Evolutionary conservation across 306 rosid genomes (phyloP), one percentile per base, ranked within the genome.

Genomic region (Boehmeria nivea): DNA sequence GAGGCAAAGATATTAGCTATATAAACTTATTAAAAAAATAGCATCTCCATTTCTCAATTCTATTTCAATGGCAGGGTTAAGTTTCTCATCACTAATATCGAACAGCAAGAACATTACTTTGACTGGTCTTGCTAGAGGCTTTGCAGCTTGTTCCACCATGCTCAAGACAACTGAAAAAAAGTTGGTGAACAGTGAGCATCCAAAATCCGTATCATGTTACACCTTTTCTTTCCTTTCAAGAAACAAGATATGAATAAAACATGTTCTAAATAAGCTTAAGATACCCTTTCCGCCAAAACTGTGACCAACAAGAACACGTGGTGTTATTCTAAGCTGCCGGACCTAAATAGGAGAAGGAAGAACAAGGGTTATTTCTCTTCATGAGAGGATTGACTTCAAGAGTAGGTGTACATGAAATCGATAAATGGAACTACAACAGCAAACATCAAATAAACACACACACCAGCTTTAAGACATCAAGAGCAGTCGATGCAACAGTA

Each of bases 101-200:
- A 12, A 54, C 6, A 22, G 51, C 23, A 28, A 49, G 45, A 45
- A 34, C 61, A 88, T 73, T 82, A 87, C 95, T 68, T 57, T 82
- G 63, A 91, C 98, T 58, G 98, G 98, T 46, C 93, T 87, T 24
- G 95, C 93, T 67, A 91, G 93, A 71, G 98, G 96, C 62, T 91
- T 91, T 59, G 95, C 95, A 66, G 98, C 96, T 80, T 91, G 96
- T 70, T 91, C 95, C 63, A 78, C 96, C 96, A 87, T 91, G 81
- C 98, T 84, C 62, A 91, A 69, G 73, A 52, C 95, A 82, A 87
- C 98, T 91, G 71, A 68, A 14, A 51, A 43, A 51, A 68, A 73
- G 55, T 66, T 51, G 51, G 45, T 65, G 74, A 34, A 52, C 43
- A 44, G 18, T 43, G 65, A 54, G 51, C 50, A 73, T 31, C 19